phyloP scores from a whole-genome alignment of 257 asterid genomes.

The Solanum verrucosum region DNA sequence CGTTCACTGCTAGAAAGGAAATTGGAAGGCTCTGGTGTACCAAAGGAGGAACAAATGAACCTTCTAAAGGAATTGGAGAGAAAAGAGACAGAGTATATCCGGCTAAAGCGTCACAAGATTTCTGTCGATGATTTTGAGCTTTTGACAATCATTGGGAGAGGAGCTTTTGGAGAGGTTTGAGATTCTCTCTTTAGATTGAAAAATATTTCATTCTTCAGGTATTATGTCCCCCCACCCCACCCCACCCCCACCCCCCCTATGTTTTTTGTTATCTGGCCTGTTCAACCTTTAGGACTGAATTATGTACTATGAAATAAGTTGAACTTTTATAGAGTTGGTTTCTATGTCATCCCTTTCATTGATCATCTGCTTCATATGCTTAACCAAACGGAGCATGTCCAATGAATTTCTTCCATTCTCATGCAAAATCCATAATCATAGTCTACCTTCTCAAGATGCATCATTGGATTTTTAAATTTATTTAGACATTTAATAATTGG shows the following conservation, averaged over 20 bases:
- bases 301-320: not conserved
- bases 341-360: not conserved
- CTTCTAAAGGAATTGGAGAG: constrained; percentile 64
- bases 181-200: not conserved
- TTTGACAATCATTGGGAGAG: constrained; percentile 66
- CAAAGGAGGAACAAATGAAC: constrained; percentile 65
- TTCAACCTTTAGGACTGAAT: not conserved
- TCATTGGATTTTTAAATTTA: not conserved
- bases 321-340: not conserved
- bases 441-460: not conserved
- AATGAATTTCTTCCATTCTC: not conserved
- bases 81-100: constrained; percentile 71
- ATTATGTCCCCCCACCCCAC: not conserved
- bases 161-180: constrained; percentile 90
- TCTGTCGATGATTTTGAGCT: constrained; percentile 75
- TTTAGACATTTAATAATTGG: not conserved
- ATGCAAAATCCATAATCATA: not conserved
- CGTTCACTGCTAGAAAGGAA: constrained; percentile 47
- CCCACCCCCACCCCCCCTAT: not conserved
- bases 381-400: not conserved
- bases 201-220: not conserved
- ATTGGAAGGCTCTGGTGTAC: constrained; percentile 43
- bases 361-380: not conserved
- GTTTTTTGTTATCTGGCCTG: not conserved
- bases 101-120: constrained; percentile 65